Conservation (phyloP, 331 rosid species). For the Quercus lobata region DNA sequence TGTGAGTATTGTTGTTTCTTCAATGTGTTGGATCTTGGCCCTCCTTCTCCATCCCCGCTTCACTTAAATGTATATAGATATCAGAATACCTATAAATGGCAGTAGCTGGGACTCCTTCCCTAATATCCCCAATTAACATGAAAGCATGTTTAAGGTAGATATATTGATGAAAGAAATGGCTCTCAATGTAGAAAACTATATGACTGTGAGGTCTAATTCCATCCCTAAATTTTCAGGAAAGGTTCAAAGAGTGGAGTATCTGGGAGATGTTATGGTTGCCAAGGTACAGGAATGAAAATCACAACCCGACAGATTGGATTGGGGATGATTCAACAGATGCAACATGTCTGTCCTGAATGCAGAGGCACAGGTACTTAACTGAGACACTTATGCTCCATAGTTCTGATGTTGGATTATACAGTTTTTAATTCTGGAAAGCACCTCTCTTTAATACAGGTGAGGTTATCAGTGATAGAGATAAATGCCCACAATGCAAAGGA, state of each 20-base stretch:
- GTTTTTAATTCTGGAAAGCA: slow-evolving; percentile 3
- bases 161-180: background rate
- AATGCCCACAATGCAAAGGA: slow-evolving; percentile 67
- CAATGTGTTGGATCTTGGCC: background rate
- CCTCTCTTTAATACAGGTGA: slow-evolving; percentile 47
- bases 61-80: background rate
- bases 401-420: background rate
- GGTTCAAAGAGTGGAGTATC: slow-evolving; percentile 68
- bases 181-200: background rate
- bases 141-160: background rate
- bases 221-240: slow-evolving; percentile 43
- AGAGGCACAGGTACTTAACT: slow-evolving; percentile 56
- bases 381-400: background rate
- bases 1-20: background rate
- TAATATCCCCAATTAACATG: background rate
- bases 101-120: background rate
- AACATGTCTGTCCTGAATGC: slow-evolving; percentile 65
- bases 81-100: background rate
- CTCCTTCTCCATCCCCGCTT: background rate
- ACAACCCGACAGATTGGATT: slow-evolving; percentile 57
- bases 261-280: slow-evolving; percentile 67
- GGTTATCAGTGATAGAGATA: slow-evolving; percentile 68
- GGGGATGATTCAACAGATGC: slow-evolving; percentile 78
- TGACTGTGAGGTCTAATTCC: background rate
- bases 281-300: slow-evolving; percentile 63